Evolutionary conservation across 2,329 filamentous ascomycete genomes (phyloP).

Genomic region (Aspergillus sp.): DNA sequence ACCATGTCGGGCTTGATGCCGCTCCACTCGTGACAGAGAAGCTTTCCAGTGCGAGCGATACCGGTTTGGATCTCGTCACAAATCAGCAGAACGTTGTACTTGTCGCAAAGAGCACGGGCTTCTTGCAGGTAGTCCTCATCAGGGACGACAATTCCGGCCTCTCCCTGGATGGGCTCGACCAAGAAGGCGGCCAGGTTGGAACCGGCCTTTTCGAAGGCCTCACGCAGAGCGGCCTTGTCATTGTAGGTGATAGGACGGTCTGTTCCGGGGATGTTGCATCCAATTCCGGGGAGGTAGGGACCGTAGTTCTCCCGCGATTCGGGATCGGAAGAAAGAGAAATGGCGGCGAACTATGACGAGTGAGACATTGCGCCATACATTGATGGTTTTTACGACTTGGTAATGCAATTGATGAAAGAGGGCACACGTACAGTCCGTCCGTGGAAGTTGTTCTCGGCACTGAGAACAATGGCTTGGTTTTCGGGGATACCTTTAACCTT

Average conservation of each 20-base stretch:
- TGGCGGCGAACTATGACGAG: constrained; percentile 72
- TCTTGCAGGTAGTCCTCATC: constrained; percentile 81
- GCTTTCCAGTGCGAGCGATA: constrained; percentile 88
- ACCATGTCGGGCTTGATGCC: constrained; percentile 94
- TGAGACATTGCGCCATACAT: not conserved
- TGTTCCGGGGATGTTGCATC: constrained; percentile 72
- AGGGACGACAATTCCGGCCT: constrained; percentile 94
- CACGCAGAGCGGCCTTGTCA: constrained; percentile 76
- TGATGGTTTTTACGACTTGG: too few relatives aligned
- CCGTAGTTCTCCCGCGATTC: constrained; percentile 97
- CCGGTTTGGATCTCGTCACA: constrained; percentile 99
- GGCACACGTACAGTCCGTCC: constrained; percentile 73
- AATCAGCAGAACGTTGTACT: constrained; percentile 93
- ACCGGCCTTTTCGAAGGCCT: constrained; percentile 75
- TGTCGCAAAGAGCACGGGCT: constrained; percentile 82
- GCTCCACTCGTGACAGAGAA: constrained; percentile 93
- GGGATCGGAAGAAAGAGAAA: constrained; percentile 91
- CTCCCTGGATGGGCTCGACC: constrained; percentile 94
- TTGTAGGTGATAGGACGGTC: constrained; percentile 81
- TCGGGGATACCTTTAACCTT: constrained; percentile 88
- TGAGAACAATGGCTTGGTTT: constrained; percentile 80
- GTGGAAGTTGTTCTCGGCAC: constrained; percentile 90
- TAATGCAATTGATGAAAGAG: not conserved
- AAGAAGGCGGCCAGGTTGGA: constrained; percentile 88
- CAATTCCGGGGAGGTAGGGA: constrained; percentile 87